phyloP scores from a whole-genome alignment of 2,329 filamentous ascomycete species.

The Aureobasidium zeae region DNA sequence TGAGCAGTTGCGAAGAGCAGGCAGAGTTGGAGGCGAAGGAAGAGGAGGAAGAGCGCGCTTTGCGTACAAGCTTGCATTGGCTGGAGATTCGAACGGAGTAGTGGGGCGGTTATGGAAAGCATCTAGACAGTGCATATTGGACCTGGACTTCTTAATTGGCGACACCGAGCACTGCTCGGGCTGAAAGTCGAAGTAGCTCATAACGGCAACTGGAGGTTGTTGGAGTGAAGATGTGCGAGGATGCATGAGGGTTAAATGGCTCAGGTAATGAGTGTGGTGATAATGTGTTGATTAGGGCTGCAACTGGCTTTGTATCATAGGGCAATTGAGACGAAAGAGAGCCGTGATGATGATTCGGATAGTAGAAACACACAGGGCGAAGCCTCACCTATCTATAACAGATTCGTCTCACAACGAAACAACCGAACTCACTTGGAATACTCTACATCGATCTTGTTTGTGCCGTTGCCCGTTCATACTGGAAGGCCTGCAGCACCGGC shows the following conservation, averaged over 20 bases:
- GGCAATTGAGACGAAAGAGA: conserved; percentile 5
- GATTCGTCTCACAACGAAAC: conserved; percentile 14
- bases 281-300: conserved; percentile 9
- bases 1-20: conserved; percentile 15
- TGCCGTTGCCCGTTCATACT: conserved; percentile 14
- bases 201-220: conserved; percentile 9
- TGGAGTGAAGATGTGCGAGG: conserved; percentile 14
- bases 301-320: conserved; percentile 14
- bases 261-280: conserved; percentile 4
- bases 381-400: conserved; percentile 13
- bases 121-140: conserved; percentile 17
- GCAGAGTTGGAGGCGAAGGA: conserved; percentile 12
- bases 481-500: conserved; percentile 12
- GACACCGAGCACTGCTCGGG: conserved; percentile 10
- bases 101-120: conserved; percentile 17
- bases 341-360: conserved; percentile 15
- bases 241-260: conserved; percentile 8
- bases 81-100: conserved; percentile 17
- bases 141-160: conserved; percentile 11
- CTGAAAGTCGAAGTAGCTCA: conserved; percentile 15
- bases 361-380: conserved; percentile 7
- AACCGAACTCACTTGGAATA: conserved; percentile 8
- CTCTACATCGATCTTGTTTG: conserved; percentile 14
- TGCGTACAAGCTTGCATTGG: conserved; percentile 18
- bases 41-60: conserved; percentile 18